Evolutionary conservation across 2,329 filamentous ascomycete genomes (phyloP).

Genomic region (Lasiodiplodia gonubiensis): DNA sequence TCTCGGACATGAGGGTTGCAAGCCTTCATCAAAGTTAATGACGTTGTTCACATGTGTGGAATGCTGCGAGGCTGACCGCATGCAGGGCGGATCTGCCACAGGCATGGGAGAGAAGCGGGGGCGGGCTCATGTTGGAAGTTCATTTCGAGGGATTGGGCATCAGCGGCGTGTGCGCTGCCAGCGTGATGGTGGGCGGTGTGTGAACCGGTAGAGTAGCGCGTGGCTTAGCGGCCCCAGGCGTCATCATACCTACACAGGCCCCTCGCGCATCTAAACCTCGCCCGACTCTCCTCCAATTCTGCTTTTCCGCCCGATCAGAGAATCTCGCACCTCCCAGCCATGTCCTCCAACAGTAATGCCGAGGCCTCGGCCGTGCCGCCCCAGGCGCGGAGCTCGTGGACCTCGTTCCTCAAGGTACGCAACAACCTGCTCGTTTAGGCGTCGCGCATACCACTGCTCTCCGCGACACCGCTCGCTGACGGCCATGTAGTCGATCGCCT

Average conservation of each 20-base stretch:
- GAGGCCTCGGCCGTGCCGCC: conserved; percentile 50
- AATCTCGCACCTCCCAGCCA: not conserved
- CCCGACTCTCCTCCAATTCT: conserved; percentile 10
- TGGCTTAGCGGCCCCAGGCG: conserved; percentile 5
- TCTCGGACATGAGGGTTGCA: conserved; percentile 8
- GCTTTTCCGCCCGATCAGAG: not conserved
- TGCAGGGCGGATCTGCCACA: conserved; percentile 2
- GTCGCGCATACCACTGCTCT: not conserved
- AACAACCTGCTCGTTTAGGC: conserved; percentile 5
- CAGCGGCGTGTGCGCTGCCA: not conserved
- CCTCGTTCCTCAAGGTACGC: conserved; percentile 56
- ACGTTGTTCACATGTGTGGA: too few relatives aligned
- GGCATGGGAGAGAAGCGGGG: not conserved
- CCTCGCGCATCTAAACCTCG: conserved; percentile 19
- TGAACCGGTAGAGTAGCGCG: conserved; percentile 2
- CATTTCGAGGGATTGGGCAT: not conserved
- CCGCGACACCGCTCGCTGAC: not conserved
- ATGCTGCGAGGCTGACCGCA: not conserved
- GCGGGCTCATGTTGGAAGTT: not conserved
- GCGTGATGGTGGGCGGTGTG: conserved; percentile 5
- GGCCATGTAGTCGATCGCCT: conserved; percentile 52
- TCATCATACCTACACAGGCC: conserved; percentile 12
- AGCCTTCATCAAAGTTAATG: not conserved
- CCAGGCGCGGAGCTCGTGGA: conserved; percentile 55
- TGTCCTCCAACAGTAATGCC: conserved; percentile 25